phyloP scores from a whole-genome alignment of 2,329 filamentous ascomycete species.

The Alternaria panax region DNA sequence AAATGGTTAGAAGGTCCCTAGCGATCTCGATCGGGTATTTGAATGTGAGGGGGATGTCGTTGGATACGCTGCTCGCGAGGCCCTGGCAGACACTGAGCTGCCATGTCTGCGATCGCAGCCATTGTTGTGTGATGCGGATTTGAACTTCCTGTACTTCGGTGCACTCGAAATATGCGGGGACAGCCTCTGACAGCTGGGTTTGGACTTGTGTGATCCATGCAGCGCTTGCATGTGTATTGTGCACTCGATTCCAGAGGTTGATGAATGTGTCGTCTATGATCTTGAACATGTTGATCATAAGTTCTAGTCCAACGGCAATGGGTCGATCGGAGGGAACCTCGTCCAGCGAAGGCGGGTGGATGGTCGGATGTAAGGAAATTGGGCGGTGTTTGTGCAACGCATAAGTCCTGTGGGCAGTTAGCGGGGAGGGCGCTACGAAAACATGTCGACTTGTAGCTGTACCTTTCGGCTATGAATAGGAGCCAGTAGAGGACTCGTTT shows the following conservation, averaged over 20 bases:
- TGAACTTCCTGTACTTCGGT: constrained; percentile 74
- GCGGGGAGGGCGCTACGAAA: background rate
- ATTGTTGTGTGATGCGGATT: constrained; percentile 73
- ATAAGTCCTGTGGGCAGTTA: constrained; percentile 60
- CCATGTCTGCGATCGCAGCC: constrained; percentile 76
- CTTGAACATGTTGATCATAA: constrained; percentile 67
- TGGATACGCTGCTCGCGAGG: constrained; percentile 65
- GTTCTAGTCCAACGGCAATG: constrained; percentile 65
- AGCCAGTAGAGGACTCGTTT: constrained; percentile 68
- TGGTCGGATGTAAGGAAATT: constrained; percentile 67
- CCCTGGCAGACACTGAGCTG: constrained; percentile 72
- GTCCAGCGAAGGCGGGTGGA: constrained; percentile 60
- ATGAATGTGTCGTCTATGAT: constrained; percentile 71
- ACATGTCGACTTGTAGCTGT: constrained; percentile 8
- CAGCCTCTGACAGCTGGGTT: constrained; percentile 59
- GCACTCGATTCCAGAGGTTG: constrained; percentile 68
- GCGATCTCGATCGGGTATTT: constrained; percentile 69
- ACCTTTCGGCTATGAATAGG: constrained; percentile 69
- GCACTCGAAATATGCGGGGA: constrained; percentile 63
- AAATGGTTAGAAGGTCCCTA: constrained; percentile 66
- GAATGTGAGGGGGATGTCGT: constrained; percentile 68
- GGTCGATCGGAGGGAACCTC: constrained; percentile 62
- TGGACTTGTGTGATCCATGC: constrained; percentile 58
- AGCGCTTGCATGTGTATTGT: constrained; percentile 53
- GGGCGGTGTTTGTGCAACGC: constrained; percentile 70